Base-by-base conservation (phyloP, 768 basidiomycete species). In the Suillus brevipes region DNA sequence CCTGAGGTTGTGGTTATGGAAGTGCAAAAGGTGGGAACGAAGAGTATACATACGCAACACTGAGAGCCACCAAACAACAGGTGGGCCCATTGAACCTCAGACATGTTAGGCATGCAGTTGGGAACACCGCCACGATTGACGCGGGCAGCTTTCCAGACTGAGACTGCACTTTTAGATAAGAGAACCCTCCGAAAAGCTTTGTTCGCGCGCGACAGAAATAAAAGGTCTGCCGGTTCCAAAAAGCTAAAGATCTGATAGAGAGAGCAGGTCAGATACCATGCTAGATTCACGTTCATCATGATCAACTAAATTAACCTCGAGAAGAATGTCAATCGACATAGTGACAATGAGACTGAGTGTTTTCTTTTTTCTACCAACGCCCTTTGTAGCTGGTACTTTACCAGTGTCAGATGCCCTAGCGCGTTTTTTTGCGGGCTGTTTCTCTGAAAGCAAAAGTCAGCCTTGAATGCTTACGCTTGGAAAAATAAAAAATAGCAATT, bases 151-250 rank as follows among this genome's bases (percentile, higher is more conserved):
- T 66, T 67, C 79, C 79, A 80, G 4, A 79, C 60, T 18, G 66
- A 64, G 8, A 45, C 67, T n/a, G 70, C 64, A 18, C 37, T 53
- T 0, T 63, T 62, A 13, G 71, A 67, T 52, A 74, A 59, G 12
- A 80, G 69, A 20, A 73, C 62, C 5, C 28, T 36, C 18, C 78
- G 77, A 36, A 79, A 70, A 1, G 42, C 61, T 57, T 72, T 75
- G 58, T 62, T 75, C 13, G 73, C 73, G 36, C 77, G 73, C 16
- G 69, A 64, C 6, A 80, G 71, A 18, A 64, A 42, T 43, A 79
- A 64, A 20, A 80, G 64, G 65, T 79, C 79, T 16, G 66, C 47
- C 12, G 79, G 79, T 9, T 53, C 64, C 16, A 80, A 69, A 43
- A 72, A 69, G 0, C 53, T 49, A 34, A 73, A 72, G 34, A 79